Conservation (phyloP, 495 filamentous ascomycete genomes). For the Daldinia concentrica region DNA sequence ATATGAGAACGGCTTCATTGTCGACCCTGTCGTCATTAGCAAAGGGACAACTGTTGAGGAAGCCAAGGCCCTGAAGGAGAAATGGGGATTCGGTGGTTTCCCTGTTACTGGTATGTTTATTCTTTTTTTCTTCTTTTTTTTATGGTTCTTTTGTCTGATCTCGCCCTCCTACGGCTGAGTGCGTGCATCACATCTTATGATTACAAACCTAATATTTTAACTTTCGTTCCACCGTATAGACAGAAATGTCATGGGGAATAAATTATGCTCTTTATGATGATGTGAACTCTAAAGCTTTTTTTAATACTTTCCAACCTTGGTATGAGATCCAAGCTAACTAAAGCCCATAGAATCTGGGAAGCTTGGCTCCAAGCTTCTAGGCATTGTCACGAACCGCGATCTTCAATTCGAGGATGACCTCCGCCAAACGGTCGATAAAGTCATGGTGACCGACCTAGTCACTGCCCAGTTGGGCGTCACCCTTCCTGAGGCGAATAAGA, state of each 20-base stretch:
- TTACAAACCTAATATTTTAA: conserved; percentile 79
- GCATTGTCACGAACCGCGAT: conserved; percentile 97
- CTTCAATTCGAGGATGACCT: conserved; percentile 90
- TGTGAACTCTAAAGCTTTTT: conserved; percentile 29
- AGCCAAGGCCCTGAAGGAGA: conserved; percentile 90
- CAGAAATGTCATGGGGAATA: conserved; percentile 85
- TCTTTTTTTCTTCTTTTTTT: conserved; percentile 33
- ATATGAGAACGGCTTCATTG: conserved; percentile 99
- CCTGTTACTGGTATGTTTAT: conserved; percentile 90
- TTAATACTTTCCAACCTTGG: conserved; percentile 27
- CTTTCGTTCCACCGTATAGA: conserved; percentile 99
- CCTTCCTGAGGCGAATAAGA: conserved; percentile 87
- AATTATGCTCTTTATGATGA: conserved; percentile 60
- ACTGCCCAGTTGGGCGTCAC: conserved; percentile 88
- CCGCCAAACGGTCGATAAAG: conserved; percentile 77
- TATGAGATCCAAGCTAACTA: conserved; percentile 18
- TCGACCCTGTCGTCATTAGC: conserved; percentile 92
- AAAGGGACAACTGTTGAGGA: conserved; percentile 89
- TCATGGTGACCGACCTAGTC: conserved; percentile 96
- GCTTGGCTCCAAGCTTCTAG: conserved; percentile 91
- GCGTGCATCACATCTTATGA: conserved; percentile 66
- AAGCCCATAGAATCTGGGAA: conserved; percentile 79
- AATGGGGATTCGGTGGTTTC: conserved; percentile 99
- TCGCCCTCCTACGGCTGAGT: neutral
- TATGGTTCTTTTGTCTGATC: conserved; percentile 5